A percentile compares a stretch with the other conserved stretches of the same genome.
Evolutionary conservation across 306 rosid genomes (phyloP).

Genomic region (Vigna reflexopilosa): DNA sequence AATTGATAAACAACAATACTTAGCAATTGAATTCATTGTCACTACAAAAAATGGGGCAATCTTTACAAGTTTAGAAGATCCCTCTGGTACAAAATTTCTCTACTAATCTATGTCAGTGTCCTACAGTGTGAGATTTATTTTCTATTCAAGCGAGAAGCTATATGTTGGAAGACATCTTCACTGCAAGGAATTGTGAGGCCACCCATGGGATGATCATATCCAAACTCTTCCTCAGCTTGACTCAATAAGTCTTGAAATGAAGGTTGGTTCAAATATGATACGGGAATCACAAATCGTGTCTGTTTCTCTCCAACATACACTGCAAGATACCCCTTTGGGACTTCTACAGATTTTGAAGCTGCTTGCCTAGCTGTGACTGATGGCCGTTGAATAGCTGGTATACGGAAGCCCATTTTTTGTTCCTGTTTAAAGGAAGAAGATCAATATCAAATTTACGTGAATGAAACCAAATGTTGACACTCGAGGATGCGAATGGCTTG

Average conservation of each 20-base stretch:
- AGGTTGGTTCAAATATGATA: conserved; percentile 55
- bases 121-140: background rate
- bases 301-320: conserved; percentile 60
- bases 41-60: background rate
- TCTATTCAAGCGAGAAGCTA: background rate
- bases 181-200: conserved; percentile 58
- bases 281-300: conserved; percentile 52
- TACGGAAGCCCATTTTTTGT: conserved; percentile 44
- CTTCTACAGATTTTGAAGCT: conserved; percentile 10
- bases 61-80: conserved; percentile 2
- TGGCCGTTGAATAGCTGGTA: conserved; percentile 31
- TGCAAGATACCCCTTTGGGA: conserved; percentile 55
- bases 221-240: conserved; percentile 50
- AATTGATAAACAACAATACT: background rate
- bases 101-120: conserved; percentile 8
- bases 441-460: background rate
- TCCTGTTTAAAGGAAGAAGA: background rate
- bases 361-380: conserved; percentile 24
- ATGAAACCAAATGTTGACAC: background rate
- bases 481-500: background rate
- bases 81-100: background rate
- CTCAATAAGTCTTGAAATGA: conserved; percentile 49
- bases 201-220: conserved; percentile 59
- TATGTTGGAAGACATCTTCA: conserved; percentile 25
- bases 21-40: background rate